These are phyloP conservation scores for Trichoderma reesei DNA, from an alignment of 495 filamentous ascomycete species.

Conservation along the genomic window DNA sequence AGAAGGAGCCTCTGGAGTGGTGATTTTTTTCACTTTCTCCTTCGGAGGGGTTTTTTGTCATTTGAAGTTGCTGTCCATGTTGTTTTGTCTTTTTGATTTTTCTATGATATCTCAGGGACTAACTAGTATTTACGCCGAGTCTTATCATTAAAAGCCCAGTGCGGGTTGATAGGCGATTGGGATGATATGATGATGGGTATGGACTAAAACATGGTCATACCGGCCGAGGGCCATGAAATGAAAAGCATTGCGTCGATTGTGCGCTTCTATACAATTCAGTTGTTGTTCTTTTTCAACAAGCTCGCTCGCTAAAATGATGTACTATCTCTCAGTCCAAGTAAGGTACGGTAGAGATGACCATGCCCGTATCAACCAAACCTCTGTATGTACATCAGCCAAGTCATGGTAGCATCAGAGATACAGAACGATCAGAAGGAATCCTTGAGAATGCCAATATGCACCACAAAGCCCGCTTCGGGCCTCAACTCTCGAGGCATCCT, in stretches of 20 bases:
- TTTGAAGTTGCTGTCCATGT: too few relatives aligned
- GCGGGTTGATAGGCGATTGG: background rate
- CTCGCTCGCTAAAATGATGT: too few relatives aligned
- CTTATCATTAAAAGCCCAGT: slow-evolving; percentile 1
- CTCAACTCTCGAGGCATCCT: slow-evolving; percentile 41
- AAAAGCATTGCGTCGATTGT: background rate
- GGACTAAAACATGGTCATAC: background rate
- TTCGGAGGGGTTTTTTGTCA: background rate
- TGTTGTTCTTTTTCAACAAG: too few relatives aligned
- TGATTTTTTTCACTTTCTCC: slow-evolving; percentile 25
- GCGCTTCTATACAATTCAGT: background rate
- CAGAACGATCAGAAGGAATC: background rate
- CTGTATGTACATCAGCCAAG: too few relatives aligned
- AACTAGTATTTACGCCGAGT: background rate
- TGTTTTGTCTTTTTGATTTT: background rate
- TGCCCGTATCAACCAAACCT: too few relatives aligned
- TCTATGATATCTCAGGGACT: slow-evolving; percentile 1
- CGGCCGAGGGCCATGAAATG: slow-evolving; percentile 2
- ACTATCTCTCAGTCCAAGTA: too few relatives aligned
- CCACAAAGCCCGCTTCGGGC: slow-evolving; percentile 51
- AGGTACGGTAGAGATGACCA: too few relatives aligned
- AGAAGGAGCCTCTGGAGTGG: slow-evolving; percentile 88
- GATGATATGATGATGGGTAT: background rate
- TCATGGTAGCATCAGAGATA: too few relatives aligned
- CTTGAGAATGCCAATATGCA: slow-evolving; percentile 55